Evolutionary conservation across 305 asterid species (phyloP).

Genomic region (Fraxinus ornus): DNA sequence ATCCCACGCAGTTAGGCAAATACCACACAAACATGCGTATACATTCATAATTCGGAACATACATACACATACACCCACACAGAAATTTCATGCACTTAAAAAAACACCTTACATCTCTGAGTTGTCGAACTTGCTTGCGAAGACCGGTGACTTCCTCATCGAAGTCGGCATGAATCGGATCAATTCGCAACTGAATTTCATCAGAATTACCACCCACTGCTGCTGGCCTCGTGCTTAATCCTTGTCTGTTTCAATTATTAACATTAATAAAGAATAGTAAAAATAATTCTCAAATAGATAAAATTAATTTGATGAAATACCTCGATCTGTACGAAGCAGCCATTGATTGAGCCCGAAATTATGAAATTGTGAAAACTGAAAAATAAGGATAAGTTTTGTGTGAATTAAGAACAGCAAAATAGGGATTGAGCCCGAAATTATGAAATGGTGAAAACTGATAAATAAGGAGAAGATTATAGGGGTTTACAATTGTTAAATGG

Average conservation of each 20-base stretch:
- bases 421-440: not conserved
- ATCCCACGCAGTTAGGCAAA: not conserved
- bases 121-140: conserved; percentile 76
- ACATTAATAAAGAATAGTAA: not conserved
- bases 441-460: not conserved
- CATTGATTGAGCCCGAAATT: not conserved
- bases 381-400: too few relatives aligned
- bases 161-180: conserved; percentile 51
- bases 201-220: conserved; percentile 43
- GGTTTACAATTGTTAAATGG: not conserved
- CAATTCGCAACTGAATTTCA: conserved; percentile 80
- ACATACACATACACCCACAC: not conserved
- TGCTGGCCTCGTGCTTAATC: conserved; percentile 3
- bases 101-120: conserved; percentile 50
- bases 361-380: too few relatives aligned
- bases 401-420: too few relatives aligned
- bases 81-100: not conserved
- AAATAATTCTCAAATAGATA: not conserved
- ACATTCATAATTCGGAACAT: not conserved
- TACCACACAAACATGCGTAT: not conserved
- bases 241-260: too few relatives aligned
- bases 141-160: conserved; percentile 71
- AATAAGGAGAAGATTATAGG: not conserved
- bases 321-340: not conserved
- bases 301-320: not conserved